Base-by-base conservation (phyloP, 129 eudicot genomes). In the Helianthus tuberosus region DNA sequence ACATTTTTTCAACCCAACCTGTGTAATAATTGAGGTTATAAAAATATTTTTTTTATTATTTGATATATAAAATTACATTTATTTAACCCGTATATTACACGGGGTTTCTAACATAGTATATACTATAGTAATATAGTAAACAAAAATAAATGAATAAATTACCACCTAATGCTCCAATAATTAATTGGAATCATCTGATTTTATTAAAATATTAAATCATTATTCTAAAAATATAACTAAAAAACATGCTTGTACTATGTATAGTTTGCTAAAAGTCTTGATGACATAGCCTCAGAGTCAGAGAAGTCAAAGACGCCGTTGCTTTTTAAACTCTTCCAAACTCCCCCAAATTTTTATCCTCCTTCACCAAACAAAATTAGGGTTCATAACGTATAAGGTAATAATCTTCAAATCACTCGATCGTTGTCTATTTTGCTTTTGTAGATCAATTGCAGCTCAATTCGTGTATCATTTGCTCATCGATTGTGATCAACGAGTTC, bases 231-330 rank as follows among this genome's bases (percentile, higher is more conserved):
- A 59, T 25, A 11, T 6, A 32, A 61, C 66, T 13, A 61, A 61
- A 61, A 27, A 61, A 61, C 66, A 32, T 32, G 46, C 17, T 59
- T n/a, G 15, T 27, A 6, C 46, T 61, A 61, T 61, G 5, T 29
- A 5, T 61, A 61, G 13, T 50, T 50, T 13, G 32, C 11, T 61
- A 20, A 58, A 72, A 43, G 48, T 11, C 39, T 1, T 60, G 58
- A 6, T 76, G 74, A 67, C 74, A 67, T 76, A 58, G 53, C 53
- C 60, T 52, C 58, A 47, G 27, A 48, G 79, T 64, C 44, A 50
- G 4, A 77, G 12, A 58, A 70, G 77, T 78, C 73, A 78, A 78
- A 78, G 51, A 62, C 77, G 58, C 82, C 77, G 77, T 78, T 78
- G 82, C 72, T 41, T 71, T 41, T 71, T 78, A 75, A 69, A 69